Percentiles rank a stretch among this genome's conserved stretches.
Conservation (phyloP, 805 yeast genomes). For the Saturnispora kantuleensis region DNA sequence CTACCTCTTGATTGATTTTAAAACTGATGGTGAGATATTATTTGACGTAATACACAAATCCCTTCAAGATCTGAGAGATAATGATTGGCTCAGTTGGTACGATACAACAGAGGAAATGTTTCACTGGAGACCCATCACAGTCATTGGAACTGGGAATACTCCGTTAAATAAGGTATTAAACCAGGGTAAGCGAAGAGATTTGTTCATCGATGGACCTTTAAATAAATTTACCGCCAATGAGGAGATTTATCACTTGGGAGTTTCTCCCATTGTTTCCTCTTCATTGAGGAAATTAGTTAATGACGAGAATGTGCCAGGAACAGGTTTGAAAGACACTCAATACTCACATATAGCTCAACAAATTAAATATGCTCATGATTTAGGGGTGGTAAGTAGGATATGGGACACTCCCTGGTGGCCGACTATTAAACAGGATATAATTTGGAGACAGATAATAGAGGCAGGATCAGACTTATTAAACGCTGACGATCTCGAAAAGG, state of each 20-base stretch:
- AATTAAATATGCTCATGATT: conserved; percentile 37
- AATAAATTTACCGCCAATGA: conserved; percentile 11
- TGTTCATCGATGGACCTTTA: conserved; percentile 48
- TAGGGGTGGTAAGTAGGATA: conserved; percentile 46
- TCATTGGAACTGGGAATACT: conserved; percentile 57
- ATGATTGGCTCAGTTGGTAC: conserved; percentile 41
- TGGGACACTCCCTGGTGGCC: conserved; percentile 77
- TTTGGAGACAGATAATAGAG: conserved; percentile 40
- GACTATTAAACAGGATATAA: conserved; percentile 28
- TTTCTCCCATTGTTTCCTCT: conserved; percentile 30
- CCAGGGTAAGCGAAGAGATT: conserved; percentile 22
- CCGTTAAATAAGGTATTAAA: conserved; percentile 34
- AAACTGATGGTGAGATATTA: conserved; percentile 43
- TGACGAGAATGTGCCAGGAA: conserved; percentile 9
- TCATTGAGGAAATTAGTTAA: conserved; percentile 22
- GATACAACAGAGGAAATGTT: conserved; percentile 28
- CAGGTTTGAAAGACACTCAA: conserved; percentile 30
- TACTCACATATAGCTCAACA: conserved; percentile 17
- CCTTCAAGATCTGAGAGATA: conserved; percentile 37
- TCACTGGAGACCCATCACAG: conserved; percentile 45
- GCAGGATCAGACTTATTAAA: conserved; percentile 50
- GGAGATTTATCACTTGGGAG: conserved; percentile 6
- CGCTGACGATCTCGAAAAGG: conserved; percentile 44
- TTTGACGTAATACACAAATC: conserved; percentile 36
- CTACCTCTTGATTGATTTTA: conserved; percentile 55